These are phyloP conservation scores for Cinnamomum chago DNA, from an alignment of 164 flowering plant genomes.

Conservation along the genomic window DNA sequence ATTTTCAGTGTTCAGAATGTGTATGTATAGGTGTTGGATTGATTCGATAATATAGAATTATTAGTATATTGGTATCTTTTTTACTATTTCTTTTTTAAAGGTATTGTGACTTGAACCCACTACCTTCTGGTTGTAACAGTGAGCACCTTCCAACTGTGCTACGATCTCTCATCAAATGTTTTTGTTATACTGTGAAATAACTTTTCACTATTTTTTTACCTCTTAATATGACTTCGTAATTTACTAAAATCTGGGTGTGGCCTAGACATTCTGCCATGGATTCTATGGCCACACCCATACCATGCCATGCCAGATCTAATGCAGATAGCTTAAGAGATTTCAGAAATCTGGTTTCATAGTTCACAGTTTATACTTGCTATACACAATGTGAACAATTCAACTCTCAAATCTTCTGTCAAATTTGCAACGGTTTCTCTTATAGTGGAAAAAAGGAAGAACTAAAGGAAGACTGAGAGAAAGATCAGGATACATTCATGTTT, in stretches of 20 bases:
- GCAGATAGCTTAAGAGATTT: not conserved
- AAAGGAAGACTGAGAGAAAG: no score
- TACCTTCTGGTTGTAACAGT: no score
- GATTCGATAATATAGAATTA: not conserved
- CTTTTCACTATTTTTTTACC: not conserved
- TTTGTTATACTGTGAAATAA: not conserved
- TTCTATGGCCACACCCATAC: not conserved
- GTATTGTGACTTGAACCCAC: no score
- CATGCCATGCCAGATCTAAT: not conserved
- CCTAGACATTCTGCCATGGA: not conserved
- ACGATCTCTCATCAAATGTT: no score
- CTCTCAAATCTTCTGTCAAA: no score
- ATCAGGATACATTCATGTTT: no score
- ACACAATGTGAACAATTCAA: not conserved
- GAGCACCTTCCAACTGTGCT: no score
- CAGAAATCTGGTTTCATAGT: not conserved
- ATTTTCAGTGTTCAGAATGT: not conserved
- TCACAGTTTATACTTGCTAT: not conserved
- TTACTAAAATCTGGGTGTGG: not conserved
- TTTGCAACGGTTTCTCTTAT: no score
- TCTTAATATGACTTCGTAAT: not conserved
- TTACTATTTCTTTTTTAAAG: no score
- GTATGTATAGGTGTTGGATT: not conserved
- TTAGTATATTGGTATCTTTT: not conserved
- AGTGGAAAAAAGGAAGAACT: no score